Conservation (phyloP, 257 asterid species). For the Thymus mandschuricus region DNA sequence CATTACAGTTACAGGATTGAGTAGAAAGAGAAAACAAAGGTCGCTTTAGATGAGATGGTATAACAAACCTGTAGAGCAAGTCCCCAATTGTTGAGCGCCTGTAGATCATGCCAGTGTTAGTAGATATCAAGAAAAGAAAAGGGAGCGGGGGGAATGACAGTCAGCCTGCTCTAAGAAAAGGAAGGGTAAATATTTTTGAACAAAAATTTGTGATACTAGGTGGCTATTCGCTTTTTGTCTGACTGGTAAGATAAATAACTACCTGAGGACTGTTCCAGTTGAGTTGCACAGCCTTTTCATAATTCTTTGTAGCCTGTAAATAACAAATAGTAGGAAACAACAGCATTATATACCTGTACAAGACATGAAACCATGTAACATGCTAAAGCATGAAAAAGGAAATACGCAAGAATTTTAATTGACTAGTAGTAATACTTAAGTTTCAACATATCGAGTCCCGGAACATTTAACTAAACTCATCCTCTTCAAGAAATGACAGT, state of each 20-base stretch:
- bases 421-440: not conserved
- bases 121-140: constrained; percentile 24
- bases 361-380: constrained; percentile 6
- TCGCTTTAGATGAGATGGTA: constrained; percentile 16
- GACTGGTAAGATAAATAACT: constrained; percentile 33
- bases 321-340: constrained; percentile 30
- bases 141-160: not conserved
- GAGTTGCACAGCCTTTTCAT: constrained; percentile 96
- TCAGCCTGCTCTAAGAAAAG: constrained; percentile 7
- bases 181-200: constrained; percentile 8
- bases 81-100: constrained; percentile 99
- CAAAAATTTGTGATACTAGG: constrained; percentile 8
- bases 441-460: constrained; percentile 21
- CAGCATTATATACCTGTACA: constrained; percentile 10
- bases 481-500: not conserved
- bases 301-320: constrained; percentile 89
- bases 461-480: constrained; percentile 15
- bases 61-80: constrained; percentile 94
- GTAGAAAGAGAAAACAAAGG: not conserved
- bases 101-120: constrained; percentile 41
- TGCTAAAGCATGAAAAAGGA: constrained; percentile 29
- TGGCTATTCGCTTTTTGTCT: constrained; percentile 13
- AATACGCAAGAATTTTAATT: constrained; percentile 15
- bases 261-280: constrained; percentile 99
- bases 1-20: constrained; percentile 26